These are phyloP conservation scores for Metarhizium brunneum DNA, from an alignment of 2,329 filamentous ascomycete species.

Conservation along the genomic window DNA sequence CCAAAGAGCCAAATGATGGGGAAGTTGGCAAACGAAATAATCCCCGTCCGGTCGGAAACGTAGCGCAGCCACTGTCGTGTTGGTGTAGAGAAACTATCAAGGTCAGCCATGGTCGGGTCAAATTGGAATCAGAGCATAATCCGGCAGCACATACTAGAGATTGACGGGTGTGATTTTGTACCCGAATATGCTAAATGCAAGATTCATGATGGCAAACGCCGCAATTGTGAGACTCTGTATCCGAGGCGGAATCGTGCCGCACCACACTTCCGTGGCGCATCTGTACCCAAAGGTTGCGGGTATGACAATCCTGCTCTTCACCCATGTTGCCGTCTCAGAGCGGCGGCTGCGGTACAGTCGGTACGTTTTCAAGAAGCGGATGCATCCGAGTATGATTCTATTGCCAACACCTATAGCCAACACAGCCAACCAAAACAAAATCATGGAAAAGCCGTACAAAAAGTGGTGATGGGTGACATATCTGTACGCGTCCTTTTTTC, in stretches of 20 bases:
- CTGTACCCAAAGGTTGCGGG: constrained; percentile 35
- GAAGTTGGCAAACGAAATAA: constrained; percentile 54
- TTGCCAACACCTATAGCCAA: constrained; percentile 25
- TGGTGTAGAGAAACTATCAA: constrained; percentile 22
- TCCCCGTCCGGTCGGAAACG: constrained; percentile 53
- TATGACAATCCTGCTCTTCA: constrained; percentile 23
- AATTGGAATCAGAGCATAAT: neutral
- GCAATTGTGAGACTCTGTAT: constrained; percentile 32
- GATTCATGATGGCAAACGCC: constrained; percentile 28
- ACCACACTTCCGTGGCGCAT: constrained; percentile 33
- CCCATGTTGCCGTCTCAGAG: constrained; percentile 13
- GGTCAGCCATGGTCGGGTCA: neutral
- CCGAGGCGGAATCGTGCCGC: constrained; percentile 34
- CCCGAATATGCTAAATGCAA: constrained; percentile 24
- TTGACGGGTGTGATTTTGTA: constrained; percentile 28
- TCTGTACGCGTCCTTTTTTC: constrained; percentile 13
- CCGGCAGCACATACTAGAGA: constrained; percentile 25
- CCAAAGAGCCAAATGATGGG: constrained; percentile 58
- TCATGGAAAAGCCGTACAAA: constrained; percentile 26
- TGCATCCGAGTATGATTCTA: constrained; percentile 15
- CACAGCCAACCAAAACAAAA: constrained; percentile 31
- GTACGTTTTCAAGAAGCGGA: neutral
- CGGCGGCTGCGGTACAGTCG: neutral
- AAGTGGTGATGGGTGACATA: constrained; percentile 27
- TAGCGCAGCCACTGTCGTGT: constrained; percentile 38